Conservation (phyloP, 2,329 filamentous ascomycete species). For the Aspergillus sp. region DNA sequence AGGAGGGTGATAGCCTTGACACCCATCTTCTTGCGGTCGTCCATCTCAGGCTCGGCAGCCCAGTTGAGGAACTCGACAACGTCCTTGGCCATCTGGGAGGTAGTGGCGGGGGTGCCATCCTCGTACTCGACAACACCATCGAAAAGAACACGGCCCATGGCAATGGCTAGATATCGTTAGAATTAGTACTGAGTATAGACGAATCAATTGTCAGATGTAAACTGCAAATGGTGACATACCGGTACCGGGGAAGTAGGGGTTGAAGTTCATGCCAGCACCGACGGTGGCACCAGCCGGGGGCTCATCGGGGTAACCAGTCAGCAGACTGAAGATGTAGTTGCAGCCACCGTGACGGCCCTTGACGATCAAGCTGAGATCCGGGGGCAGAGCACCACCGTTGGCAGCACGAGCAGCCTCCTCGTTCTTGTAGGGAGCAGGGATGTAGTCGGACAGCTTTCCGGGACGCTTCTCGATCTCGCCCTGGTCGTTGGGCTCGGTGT, state of each 20-base stretch:
- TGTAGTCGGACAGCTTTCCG: constrained; percentile 97
- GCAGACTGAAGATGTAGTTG: constrained; percentile 96
- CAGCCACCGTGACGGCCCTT: constrained; percentile 97
- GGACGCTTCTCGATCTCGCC: constrained; percentile 98
- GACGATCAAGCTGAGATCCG: constrained; percentile 95
- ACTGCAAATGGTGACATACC: constrained; percentile 51
- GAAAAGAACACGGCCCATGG: constrained; percentile 97
- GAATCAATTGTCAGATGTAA: not conserved
- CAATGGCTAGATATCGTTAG: constrained; percentile 61
- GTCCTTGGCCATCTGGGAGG: constrained; percentile 99
- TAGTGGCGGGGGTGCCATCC: constrained; percentile 88
- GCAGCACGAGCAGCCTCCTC: constrained; percentile 96
- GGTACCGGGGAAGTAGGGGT: constrained; percentile 99
- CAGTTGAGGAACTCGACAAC: constrained; percentile 99
- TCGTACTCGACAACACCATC: constrained; percentile 98
- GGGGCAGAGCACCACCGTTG: constrained; percentile 97
- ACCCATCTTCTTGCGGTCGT: constrained; percentile 99
- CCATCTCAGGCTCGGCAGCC: constrained; percentile 98
- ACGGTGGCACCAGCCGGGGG: constrained; percentile 85
- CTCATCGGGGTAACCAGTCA: constrained; percentile 98
- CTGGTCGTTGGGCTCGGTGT: constrained; percentile 95
- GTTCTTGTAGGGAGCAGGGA: constrained; percentile 95
- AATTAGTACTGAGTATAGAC: not conserved
- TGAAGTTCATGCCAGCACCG: constrained; percentile 94
- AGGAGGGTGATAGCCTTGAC: constrained; percentile 89